phyloP scores from a whole-genome alignment of 305 asterid species.

The Stenogyne calaminthoides region DNA sequence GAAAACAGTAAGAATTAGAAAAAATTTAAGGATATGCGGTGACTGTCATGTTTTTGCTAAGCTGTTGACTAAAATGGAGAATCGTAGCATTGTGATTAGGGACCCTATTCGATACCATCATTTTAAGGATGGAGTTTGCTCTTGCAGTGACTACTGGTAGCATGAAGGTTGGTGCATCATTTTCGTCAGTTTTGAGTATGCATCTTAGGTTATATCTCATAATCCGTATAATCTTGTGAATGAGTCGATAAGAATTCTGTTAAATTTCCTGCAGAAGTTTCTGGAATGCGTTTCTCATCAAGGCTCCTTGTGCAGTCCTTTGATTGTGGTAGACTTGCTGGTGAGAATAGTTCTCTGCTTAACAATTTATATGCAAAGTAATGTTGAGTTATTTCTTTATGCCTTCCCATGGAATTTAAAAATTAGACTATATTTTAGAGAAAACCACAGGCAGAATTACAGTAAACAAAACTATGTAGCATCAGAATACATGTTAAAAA shows the following conservation, averaged over 20 bases:
- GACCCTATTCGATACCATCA: neutral
- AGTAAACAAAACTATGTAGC: neutral
- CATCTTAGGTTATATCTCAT: neutral
- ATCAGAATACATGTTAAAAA: neutral
- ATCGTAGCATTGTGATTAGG: neutral
- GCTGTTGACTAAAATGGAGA: neutral
- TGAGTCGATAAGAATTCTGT: neutral
- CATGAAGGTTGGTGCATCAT: constrained; percentile 19
- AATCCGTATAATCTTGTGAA: neutral
- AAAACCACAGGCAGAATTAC: neutral
- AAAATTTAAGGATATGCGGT: neutral
- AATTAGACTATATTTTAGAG: neutral
- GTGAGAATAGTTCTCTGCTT: neutral
- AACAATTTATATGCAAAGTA: neutral
- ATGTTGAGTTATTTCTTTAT: neutral
- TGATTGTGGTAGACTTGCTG: neutral
- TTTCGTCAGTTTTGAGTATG: constrained; percentile 13
- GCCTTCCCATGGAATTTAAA: neutral
- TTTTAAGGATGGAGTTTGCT: constrained; percentile 1
- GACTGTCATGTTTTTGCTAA: constrained; percentile 3
- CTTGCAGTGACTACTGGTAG: constrained; percentile 81
- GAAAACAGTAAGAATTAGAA: neutral
- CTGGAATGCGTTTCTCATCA: constrained; percentile 10
- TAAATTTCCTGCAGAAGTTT: constrained; percentile 8
- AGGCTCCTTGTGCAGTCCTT: neutral